phyloP scores from a whole-genome alignment of 2,329 filamentous ascomycete species.

The Arachnopeziza araneosa region DNA sequence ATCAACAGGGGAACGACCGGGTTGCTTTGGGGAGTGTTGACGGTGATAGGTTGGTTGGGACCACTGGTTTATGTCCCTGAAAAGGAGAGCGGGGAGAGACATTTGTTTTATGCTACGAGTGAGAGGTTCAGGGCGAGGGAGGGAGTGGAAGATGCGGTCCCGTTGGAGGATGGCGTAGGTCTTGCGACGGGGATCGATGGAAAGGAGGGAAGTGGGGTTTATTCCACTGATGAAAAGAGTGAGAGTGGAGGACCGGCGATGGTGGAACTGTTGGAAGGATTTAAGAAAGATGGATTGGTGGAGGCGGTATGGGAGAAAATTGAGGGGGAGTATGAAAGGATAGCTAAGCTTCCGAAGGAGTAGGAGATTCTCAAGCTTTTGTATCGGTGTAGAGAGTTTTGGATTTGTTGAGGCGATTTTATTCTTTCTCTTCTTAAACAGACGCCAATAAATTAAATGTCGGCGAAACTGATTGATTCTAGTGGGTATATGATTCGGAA shows the following conservation, averaged over 20 bases:
- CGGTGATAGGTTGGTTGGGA: background rate
- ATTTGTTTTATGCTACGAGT: slow-evolving; percentile 33
- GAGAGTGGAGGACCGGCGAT: slow-evolving; percentile 25
- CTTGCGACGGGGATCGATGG: slow-evolving; percentile 29
- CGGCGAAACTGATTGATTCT: too few relatives aligned
- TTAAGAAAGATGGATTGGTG: slow-evolving; percentile 30
- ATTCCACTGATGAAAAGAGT: slow-evolving; percentile 28
- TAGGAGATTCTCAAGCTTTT: background rate
- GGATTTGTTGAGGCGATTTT: too few relatives aligned
- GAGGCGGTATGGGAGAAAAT: slow-evolving; percentile 26
- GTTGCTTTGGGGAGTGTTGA: background rate
- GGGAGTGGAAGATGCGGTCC: slow-evolving; percentile 14
- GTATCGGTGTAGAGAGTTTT: too few relatives aligned
- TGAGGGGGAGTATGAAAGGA: background rate
- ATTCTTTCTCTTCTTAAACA: too few relatives aligned
- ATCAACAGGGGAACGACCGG: slow-evolving; percentile 28
- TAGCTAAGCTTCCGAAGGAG: background rate
- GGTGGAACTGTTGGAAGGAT: slow-evolving; percentile 24
- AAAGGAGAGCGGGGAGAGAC: slow-evolving; percentile 32
- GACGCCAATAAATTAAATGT: too few relatives aligned
- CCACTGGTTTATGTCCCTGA: background rate
- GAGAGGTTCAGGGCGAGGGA: slow-evolving; percentile 22
- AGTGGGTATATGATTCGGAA: too few relatives aligned
- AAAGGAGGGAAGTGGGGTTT: slow-evolving; percentile 30
- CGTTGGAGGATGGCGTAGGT: slow-evolving; percentile 10